phyloP scores from a whole-genome alignment of 768 basidiomycete genomes.

The Kockovaella imperatae region DNA sequence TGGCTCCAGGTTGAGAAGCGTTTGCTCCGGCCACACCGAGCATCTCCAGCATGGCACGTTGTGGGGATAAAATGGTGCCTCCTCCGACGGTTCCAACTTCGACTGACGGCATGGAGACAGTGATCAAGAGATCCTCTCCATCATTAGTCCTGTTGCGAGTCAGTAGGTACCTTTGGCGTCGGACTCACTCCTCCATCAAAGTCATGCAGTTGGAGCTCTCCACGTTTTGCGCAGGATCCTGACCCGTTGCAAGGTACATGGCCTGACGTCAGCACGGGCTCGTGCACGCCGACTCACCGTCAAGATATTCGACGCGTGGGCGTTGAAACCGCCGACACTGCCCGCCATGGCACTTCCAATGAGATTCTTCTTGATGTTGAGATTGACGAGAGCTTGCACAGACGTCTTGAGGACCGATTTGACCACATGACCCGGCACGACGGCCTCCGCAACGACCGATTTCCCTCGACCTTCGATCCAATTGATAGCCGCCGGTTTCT shows the following conservation, averaged over 20 bases:
- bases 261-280: slow-evolving; percentile 47
- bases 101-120: slow-evolving; percentile 95
- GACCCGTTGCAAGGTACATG: slow-evolving; percentile 89
- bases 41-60: slow-evolving; percentile 84
- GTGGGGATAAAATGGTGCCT: slow-evolving; percentile 84
- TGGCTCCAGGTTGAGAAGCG: slow-evolving; percentile 73
- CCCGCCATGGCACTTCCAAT: slow-evolving; percentile 98
- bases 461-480: slow-evolving; percentile 99
- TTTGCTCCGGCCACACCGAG: slow-evolving; percentile 88
- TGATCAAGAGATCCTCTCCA: slow-evolving; percentile 83
- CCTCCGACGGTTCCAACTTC: slow-evolving; percentile 98
- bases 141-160: slow-evolving; percentile 61
- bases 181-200: slow-evolving; percentile 89
- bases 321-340: slow-evolving; percentile 95
- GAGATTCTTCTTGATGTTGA: slow-evolving; percentile 95
- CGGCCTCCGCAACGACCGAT: slow-evolving; percentile 92
- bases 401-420: slow-evolving; percentile 91
- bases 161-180: not conserved
- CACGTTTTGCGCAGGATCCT: slow-evolving; percentile 98
- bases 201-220: slow-evolving; percentile 99
- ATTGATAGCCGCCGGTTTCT: slow-evolving; percentile 99
- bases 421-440: slow-evolving; percentile 81
- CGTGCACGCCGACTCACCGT: slow-evolving; percentile 48
- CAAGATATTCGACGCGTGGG: slow-evolving; percentile 93
- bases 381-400: slow-evolving; percentile 74